Evolutionary conservation across 2,329 filamentous ascomycete genomes (phyloP), one percentile per base, ranked within the genome.

Genomic region (Talaromyces sp.): DNA sequence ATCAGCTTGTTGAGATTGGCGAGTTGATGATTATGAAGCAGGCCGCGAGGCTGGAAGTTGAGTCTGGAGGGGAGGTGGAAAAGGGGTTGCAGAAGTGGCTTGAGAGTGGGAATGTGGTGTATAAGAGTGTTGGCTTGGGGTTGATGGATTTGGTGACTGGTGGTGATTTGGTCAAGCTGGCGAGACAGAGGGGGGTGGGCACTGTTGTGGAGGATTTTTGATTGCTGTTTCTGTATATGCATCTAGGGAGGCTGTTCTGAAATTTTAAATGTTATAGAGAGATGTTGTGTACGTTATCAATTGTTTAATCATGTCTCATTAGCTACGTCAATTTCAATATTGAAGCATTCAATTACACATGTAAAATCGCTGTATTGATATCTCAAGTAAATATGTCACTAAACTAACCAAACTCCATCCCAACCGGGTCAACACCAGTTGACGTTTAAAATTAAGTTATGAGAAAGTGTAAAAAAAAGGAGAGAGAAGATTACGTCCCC

Each of bases 1-100:
- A 86, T 53, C 88, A 96, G 67, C 83, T 97, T 3, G 90, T 96
- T 0, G 93, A 97, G 73, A 78, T 97, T 1, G 93, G 93, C 3
- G 93, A 97, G 71, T 78, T 97, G 55, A 75, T 88, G 63, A 88
- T 88, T 84, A 75, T 88, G 67, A 84, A 83, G 70, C 74, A 81
- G 54, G 82, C 84, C 58, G 80, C 80, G 2, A 70, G 67, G 44
- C 65, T 70, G 15, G 66, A 71, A 65, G 56, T 59, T 30, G 58
- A 62, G 27, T 32, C 39, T 11, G 72, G 72, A 25, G 68, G 75
- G 30, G 71, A 76, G 22, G 70, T 74, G 10, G 74, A 77, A 59
- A 73, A 77, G 64, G 74, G 72, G 11, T 65, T 89, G 65, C 76
- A 77, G 47, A 82, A 86, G 39, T 89, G 87, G 85, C 68, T 88